Evolutionary conservation across 1,284 basidiomycete species (phyloP), one percentile per base, ranked within the genome.

Genomic region (Inonotus hispidus): DNA sequence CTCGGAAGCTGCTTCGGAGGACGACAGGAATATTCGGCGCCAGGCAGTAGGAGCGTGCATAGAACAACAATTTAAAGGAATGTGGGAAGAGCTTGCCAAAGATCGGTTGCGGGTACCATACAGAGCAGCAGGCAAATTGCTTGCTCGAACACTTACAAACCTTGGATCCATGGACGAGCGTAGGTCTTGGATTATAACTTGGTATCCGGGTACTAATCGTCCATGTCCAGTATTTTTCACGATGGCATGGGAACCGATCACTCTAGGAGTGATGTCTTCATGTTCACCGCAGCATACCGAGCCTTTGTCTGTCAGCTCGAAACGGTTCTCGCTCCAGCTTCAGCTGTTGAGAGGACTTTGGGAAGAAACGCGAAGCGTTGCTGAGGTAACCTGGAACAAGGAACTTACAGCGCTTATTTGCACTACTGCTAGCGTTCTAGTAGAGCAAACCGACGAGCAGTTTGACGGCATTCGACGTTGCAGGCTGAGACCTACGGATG

Each of bases 11-110:
- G 63, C 64, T 29, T 3, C 58, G 43, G 2, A 13, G 21, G 66
- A 66, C 11, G n/a, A 65, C 4, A 56, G 56, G 1, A 49, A 59
- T 25, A 46, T 27, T 32, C 60, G 63, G 23, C 53, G 59, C 38
- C 54, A 64, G 23, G 41, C 38, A 16, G 61, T 43, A 25, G 66
- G 64, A 35, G 65, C 60, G 10, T 64, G 87, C 5, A 70, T 83
- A 1, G 63, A 64, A 13, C 76, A 78, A 19, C 83, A 88, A 64
- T 72, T 82, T 56, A 68, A 70, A 23, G 73, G 73, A 41, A 68
- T 82, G 4, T 83, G 84, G 82, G 73, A 75, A 41, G 82, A 81
- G 65, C 61, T 87, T 1, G 68, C 68, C 2, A 61, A 66, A 2
- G 66, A 66, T 16, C 74, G 71, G 41, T 65, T 90, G 65, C 81